Evolutionary conservation across 2,329 filamentous ascomycete genomes (phyloP).

Genomic region (Magnaporthiopsis incrustans): DNA sequence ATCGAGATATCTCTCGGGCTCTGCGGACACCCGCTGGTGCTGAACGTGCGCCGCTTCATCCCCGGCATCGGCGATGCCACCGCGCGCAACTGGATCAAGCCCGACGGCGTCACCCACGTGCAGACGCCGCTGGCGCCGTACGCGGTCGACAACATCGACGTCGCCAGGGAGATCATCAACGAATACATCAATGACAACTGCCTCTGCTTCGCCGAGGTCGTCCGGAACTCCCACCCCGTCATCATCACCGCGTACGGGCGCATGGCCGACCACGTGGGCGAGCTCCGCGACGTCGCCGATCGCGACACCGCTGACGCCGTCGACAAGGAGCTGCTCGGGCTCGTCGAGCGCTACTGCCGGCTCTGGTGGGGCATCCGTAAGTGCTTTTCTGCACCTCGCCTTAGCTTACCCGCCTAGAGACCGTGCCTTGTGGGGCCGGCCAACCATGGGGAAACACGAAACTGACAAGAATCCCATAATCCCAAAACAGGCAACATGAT

Average conservation of each 20-base stretch:
- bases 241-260: not conserved
- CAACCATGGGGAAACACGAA: not conserved
- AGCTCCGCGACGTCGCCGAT: not conserved
- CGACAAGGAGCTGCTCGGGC: not conserved
- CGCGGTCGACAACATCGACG: not conserved
- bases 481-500: constrained; percentile 1
- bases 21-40: not conserved
- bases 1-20: constrained; percentile 5
- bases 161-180: not conserved
- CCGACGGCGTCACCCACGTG: not conserved
- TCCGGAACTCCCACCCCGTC: not conserved
- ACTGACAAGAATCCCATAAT: not conserved
- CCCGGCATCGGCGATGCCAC: not conserved
- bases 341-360: constrained; percentile 1
- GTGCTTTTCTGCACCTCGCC: not conserved
- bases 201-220: not conserved
- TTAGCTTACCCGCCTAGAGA: no score
- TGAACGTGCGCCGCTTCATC: not conserved
- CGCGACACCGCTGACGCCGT: no score
- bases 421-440: no score
- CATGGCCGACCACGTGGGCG: not conserved
- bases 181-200: not conserved
- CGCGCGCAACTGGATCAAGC: not conserved
- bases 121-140: not conserved
- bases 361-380: constrained; percentile 6